These are phyloP conservation scores for Henningerozyma blattae DNA, from an alignment of 805 yeast genomes.

Conservation along the genomic window DNA sequence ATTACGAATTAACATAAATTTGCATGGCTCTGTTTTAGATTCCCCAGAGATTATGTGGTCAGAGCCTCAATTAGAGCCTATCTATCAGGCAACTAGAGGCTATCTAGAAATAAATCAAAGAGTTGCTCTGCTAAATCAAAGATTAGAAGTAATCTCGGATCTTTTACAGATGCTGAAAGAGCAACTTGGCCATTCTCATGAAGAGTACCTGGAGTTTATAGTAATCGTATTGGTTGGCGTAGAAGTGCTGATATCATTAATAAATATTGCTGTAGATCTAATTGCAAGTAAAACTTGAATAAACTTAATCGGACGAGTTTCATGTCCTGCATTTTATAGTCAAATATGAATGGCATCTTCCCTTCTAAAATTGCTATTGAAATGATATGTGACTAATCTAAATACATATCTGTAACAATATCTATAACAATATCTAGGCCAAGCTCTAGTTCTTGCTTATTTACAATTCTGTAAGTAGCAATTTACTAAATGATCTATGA, in stretches of 20 bases:
- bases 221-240: conserved; percentile 87
- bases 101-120: conserved; percentile 91
- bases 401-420: background rate
- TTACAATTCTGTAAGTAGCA: too few relatives aligned
- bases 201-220: conserved; percentile 81
- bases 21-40: conserved; percentile 83
- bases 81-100: conserved; percentile 93
- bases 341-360: too few relatives aligned
- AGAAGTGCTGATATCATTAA: conserved; percentile 77
- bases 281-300: conserved; percentile 24
- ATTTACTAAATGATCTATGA: too few relatives aligned
- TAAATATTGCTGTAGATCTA: conserved; percentile 61
- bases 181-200: conserved; percentile 90
- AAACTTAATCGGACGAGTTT: too few relatives aligned
- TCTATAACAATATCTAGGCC: too few relatives aligned
- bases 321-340: too few relatives aligned
- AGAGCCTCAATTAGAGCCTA: conserved; percentile 95
- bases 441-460: too few relatives aligned
- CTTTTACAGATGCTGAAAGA: conserved; percentile 92
- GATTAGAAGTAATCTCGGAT: conserved; percentile 89
- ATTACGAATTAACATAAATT: conserved; percentile 65
- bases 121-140: conserved; percentile 77
- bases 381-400: background rate
- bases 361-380: too few relatives aligned
- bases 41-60: conserved; percentile 99